Evolutionary conservation across 2,329 filamentous ascomycete species (phyloP).

Genomic region (Pseudogymnoascus sp.): DNA sequence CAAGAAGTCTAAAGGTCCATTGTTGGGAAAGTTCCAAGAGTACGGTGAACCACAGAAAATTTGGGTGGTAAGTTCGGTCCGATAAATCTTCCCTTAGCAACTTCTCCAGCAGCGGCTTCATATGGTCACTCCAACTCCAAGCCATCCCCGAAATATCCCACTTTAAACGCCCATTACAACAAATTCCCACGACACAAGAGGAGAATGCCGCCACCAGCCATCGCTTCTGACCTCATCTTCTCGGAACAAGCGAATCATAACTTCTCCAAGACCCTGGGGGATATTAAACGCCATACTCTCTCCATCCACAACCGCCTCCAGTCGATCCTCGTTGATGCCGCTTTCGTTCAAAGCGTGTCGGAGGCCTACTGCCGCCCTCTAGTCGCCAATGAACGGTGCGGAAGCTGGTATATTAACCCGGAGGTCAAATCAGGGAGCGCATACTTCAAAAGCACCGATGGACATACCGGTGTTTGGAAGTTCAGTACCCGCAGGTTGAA

Average conservation of each 20-base stretch:
- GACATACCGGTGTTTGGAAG: conserved; percentile 82
- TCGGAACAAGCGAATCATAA: conserved; percentile 47
- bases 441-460: conserved; percentile 98
- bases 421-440: conserved; percentile 59
- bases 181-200: neutral
- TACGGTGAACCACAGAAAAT: neutral
- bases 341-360: conserved; percentile 59
- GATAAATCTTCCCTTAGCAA: neutral
- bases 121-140: neutral
- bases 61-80: neutral
- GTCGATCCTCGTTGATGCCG: conserved; percentile 69
- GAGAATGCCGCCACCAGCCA: conserved; percentile 32
- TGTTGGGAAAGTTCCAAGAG: neutral
- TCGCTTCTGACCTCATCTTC: conserved; percentile 37
- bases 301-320: conserved; percentile 72
- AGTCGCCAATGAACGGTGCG: conserved; percentile 88
- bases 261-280: conserved; percentile 59
- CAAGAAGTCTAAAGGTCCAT: neutral
- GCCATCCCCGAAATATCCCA: neutral
- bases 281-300: conserved; percentile 67
- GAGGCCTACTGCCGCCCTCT: conserved; percentile 53
- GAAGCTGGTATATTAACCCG: conserved; percentile 83
- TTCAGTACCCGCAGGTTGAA: conserved; percentile 83
- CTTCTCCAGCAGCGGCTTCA: neutral
- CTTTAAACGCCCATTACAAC: neutral